phyloP scores from a whole-genome alignment of 179 eudicot species.

The Kewa caespitosa region DNA sequence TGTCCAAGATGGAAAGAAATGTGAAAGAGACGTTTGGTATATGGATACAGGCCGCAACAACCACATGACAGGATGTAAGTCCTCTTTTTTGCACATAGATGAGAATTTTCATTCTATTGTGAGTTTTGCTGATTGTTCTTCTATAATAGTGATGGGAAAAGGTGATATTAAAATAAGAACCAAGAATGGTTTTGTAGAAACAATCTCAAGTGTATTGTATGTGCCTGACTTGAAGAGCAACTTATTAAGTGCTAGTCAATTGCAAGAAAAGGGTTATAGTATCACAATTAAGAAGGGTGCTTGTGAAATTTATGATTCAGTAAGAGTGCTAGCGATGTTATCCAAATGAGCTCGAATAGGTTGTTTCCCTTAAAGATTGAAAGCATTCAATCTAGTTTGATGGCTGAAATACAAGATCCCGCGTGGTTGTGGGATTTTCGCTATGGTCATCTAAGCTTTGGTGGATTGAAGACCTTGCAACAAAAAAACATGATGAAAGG shows the following conservation, averaged over 20 bases:
- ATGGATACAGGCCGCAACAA: slow-evolving; percentile 31
- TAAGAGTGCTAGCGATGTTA: slow-evolving; percentile 7
- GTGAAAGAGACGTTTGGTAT: slow-evolving; percentile 17
- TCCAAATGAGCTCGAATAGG: slow-evolving; percentile 20
- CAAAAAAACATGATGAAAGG: slow-evolving; percentile 19
- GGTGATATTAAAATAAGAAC: slow-evolving; percentile 24
- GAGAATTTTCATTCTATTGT: slow-evolving; percentile 20
- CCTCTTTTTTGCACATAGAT: slow-evolving; percentile 20
- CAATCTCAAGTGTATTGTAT: slow-evolving; percentile 27
- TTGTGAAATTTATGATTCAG: slow-evolving; percentile 13
- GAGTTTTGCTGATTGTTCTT: slow-evolving; percentile 25
- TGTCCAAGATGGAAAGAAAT: background rate
- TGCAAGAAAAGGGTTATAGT: slow-evolving; percentile 28
- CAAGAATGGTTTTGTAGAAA: slow-evolving; percentile 24
- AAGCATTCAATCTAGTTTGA: slow-evolving; percentile 5
- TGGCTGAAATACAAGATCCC: slow-evolving; percentile 21
- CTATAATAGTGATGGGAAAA: slow-evolving; percentile 25
- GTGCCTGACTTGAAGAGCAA: slow-evolving; percentile 29
- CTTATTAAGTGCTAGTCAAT: slow-evolving; percentile 28
- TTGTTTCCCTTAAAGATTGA: slow-evolving; percentile 17
- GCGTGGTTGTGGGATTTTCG: slow-evolving; percentile 24
- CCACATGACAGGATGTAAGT: slow-evolving; percentile 31
- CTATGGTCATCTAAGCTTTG: slow-evolving; percentile 15
- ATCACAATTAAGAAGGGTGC: slow-evolving; percentile 15
- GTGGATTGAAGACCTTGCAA: background rate